Percentiles rank a stretch among this genome's conserved stretches.
Conservation (phyloP, 2,329 filamentous ascomycete species). For the Botrytis sinoallii region DNA sequence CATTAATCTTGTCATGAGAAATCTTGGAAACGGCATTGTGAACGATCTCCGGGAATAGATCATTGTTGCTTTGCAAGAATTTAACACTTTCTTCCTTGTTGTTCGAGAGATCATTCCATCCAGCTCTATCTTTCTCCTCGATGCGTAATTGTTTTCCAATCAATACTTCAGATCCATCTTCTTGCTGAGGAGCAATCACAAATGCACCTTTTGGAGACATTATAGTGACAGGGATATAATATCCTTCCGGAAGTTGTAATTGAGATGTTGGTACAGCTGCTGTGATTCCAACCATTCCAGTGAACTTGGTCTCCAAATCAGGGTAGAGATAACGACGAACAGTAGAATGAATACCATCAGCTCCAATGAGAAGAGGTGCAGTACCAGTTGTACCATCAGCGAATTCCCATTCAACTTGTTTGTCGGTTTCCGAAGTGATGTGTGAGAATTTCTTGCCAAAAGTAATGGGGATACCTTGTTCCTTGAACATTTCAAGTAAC, state of each 20-base stretch:
- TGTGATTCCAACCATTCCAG: slow-evolving; percentile 44
- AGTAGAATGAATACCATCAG: slow-evolving; percentile 58
- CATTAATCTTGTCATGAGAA: slow-evolving; percentile 39
- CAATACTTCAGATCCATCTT: slow-evolving; percentile 48
- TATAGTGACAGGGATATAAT: slow-evolving; percentile 27
- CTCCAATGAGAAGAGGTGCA: slow-evolving; percentile 50
- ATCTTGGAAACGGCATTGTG: slow-evolving; percentile 40
- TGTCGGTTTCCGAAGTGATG: slow-evolving; percentile 42
- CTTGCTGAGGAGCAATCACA: slow-evolving; percentile 48
- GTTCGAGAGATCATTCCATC: slow-evolving; percentile 43
- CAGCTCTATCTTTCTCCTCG: slow-evolving; percentile 40
- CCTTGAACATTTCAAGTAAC: slow-evolving; percentile 43
- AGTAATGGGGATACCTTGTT: slow-evolving; percentile 43
- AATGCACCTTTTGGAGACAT: slow-evolving; percentile 43
- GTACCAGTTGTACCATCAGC: slow-evolving; percentile 43
- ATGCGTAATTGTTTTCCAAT: slow-evolving; percentile 46
- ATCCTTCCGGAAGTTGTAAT: slow-evolving; percentile 25
- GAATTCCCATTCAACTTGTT: slow-evolving; percentile 47
- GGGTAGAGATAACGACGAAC: slow-evolving; percentile 52
- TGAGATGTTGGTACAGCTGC: slow-evolving; percentile 29
- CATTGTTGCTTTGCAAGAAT: slow-evolving; percentile 39
- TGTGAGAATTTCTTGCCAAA: slow-evolving; percentile 49
- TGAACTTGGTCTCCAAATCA: slow-evolving; percentile 48
- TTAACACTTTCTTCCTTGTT: slow-evolving; percentile 42
- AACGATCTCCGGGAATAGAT: slow-evolving; percentile 41